Conservation (phyloP, 2,329 filamentous ascomycete genomes). For the Ceratocystis lukuohia region DNA sequence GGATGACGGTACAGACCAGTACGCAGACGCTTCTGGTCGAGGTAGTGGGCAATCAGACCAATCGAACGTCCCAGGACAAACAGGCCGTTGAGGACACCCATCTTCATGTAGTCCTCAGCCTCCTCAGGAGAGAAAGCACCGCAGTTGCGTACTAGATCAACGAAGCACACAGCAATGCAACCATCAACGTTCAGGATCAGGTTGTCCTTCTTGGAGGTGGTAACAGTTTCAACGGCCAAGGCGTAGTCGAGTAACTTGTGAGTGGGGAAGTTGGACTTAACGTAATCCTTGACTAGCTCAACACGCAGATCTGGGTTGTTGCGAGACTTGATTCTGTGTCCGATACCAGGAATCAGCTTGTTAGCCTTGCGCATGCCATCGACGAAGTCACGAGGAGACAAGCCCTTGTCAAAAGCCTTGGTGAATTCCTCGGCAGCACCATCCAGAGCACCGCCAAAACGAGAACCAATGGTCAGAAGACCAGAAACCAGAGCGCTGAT, state of each 20-base stretch:
- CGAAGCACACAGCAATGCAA: constrained; percentile 96
- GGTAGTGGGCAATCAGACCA: constrained; percentile 98
- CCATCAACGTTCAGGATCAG: constrained; percentile 98
- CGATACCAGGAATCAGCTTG: constrained; percentile 99
- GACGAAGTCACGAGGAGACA: constrained; percentile 96
- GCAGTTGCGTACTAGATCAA: constrained; percentile 93
- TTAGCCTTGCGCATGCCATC: constrained; percentile 99
- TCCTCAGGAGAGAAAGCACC: constrained; percentile 93
- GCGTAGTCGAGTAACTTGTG: constrained; percentile 99
- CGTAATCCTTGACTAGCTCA: constrained; percentile 98
- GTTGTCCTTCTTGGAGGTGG: constrained; percentile 99
- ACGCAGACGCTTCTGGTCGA: constrained; percentile 98
- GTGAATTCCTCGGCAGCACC: constrained; percentile 97
- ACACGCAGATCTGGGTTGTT: constrained; percentile 99
- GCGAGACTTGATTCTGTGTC: constrained; percentile 97
- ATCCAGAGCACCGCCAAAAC: constrained; percentile 96
- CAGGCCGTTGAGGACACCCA: constrained; percentile 98
- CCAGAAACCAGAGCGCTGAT: constrained; percentile 91
- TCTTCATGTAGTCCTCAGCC: constrained; percentile 95
- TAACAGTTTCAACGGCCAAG: constrained; percentile 92
- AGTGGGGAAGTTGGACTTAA: constrained; percentile 90
- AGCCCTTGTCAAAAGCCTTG: constrained; percentile 93
- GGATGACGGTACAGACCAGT: constrained; percentile 98
- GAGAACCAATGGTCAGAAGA: constrained; percentile 94
- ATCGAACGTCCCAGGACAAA: constrained; percentile 96